Evolutionary conservation across 352 stramenopile species (phyloP), one percentile per base, ranked within the genome.

Genomic region (Phytophthora foliorum): DNA sequence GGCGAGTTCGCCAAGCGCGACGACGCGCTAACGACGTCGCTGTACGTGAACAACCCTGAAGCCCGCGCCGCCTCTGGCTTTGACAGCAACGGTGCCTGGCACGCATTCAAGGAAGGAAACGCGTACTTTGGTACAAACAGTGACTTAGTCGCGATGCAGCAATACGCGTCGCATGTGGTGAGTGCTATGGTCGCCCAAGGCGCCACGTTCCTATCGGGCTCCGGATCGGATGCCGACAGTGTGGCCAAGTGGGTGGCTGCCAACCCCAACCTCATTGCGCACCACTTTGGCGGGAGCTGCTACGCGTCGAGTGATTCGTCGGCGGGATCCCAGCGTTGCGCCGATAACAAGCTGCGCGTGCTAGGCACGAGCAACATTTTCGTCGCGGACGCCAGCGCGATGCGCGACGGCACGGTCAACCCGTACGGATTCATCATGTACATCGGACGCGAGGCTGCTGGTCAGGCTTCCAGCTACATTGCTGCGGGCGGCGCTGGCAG

Each of bases 341-440:
- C 82, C 0, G 86, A 92, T 32, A 67, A 82, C 6, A 89, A 86
- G 60, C 54, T 92, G 45, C 72, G 72, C 0, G 81, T 94, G 6
- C 25, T 91, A 14, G 86, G 84, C 22, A 91, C 83, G 5, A 79
- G 48, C 58, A 93, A 94, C 71, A 70, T 92, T 22, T 93, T 89
- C 46, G 68, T 94, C 16, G 75, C 67, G 1, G 84, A 94, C 45
- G 84, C 69, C 6, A 88, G 70, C 22, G 69, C 80, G 11, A 90
- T 90, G 84, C 69, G 70, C 8, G 83, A 89, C 8, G 87, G 84
- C 9, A 92, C 84, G 0, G 75, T 84, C 24, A 92, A 89, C 62
- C 85, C 83, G 56, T 92, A 89, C 62, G 84, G 76, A 16, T 92
- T 91, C 50, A 72, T 92, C 56, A 93, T 89, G 83, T 91, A 95